Evolutionary conservation across 148 eudicot genomes (phyloP).

Genomic region (Agrostemma githago): DNA sequence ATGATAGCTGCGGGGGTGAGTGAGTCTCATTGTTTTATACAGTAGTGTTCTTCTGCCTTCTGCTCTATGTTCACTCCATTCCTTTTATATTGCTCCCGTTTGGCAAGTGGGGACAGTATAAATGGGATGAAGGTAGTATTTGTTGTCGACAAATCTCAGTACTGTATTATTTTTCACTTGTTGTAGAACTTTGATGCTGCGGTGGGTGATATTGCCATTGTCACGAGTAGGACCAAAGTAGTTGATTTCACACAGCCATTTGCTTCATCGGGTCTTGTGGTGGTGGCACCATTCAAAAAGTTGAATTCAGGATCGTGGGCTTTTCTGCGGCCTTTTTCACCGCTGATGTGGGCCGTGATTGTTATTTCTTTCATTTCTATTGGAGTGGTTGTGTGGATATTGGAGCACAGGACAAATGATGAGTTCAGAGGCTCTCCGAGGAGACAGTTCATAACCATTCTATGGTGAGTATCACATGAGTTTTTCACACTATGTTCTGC

Average conservation of each 20-base stretch:
- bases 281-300: constrained; percentile 69
- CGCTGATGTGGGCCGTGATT: constrained; percentile 68
- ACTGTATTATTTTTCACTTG: background rate
- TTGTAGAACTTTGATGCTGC: constrained; percentile 71
- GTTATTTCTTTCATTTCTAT: constrained; percentile 65
- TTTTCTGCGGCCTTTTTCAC: constrained; percentile 79
- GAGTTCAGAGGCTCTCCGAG: constrained; percentile 88
- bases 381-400: constrained; percentile 86
- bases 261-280: constrained; percentile 82
- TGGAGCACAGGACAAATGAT: constrained; percentile 87
- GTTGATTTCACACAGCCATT: constrained; percentile 95
- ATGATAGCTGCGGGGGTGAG: constrained; percentile 71
- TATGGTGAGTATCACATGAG: constrained; percentile 53
- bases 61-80: background rate
- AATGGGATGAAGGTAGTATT: background rate
- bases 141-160: constrained; percentile 3
- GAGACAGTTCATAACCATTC: constrained; percentile 68
- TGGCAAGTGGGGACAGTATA: background rate
- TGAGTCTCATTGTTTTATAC: constrained; percentile 33
- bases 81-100: background rate
- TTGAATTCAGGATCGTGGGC: constrained; percentile 76
- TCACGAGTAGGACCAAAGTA: constrained; percentile 63
- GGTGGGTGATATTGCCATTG: constrained; percentile 88
- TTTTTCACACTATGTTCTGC: background rate
- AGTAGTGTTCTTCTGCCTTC: background rate